Evolutionary conservation across 1,139 yeast species (phyloP), one percentile per base, ranked within the genome.

Genomic region (Trichomonascaceae sp.): DNA sequence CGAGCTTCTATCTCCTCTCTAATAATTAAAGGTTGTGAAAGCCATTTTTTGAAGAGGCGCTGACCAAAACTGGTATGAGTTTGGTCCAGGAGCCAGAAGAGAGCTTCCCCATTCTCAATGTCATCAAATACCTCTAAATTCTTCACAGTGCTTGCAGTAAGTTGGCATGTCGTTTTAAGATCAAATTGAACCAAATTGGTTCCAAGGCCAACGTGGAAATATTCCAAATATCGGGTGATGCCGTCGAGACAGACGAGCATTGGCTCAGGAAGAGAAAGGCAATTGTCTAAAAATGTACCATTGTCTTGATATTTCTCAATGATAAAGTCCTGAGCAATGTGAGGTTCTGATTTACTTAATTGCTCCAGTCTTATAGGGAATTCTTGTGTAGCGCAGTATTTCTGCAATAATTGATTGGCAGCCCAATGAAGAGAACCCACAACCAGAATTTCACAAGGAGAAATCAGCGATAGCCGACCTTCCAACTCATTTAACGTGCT

Each of bases 21-120:
- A 45, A 82, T 75, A 0, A 81, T 70, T 39, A 91, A 73, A 1
- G 99, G 99, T 57, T 78, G 74, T 0, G 83, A 76, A 0, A 91
- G 71, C 99, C 99, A 93, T 50, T 78, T 74, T 38, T 76, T 75
- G 18, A 93, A 67, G 56, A 81, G 63, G 53, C 96, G 70, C 51
- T 75, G 78, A 0, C 99, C 99, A 70, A 84, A 86, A 36, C 78
- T 75, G 0, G 97, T 88, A 46, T 82, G 72, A 0, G 98, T 87
- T 59, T 85, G 91, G 66, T 91, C 87, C 58, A 93, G 65, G 1
- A 88, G 72, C 89, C 93, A 86, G 15, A 87, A 69, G 17, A 93
- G 70, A 7, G 72, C 74, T 1, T 78, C 72, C 17, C 71, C 69
- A 58, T 83, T 82, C 0, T 93, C 81, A 1, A 77, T 72, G 62